phyloP scores from a whole-genome alignment of 2,329 filamentous ascomycete genomes.

The Aspergillus neotritici region DNA sequence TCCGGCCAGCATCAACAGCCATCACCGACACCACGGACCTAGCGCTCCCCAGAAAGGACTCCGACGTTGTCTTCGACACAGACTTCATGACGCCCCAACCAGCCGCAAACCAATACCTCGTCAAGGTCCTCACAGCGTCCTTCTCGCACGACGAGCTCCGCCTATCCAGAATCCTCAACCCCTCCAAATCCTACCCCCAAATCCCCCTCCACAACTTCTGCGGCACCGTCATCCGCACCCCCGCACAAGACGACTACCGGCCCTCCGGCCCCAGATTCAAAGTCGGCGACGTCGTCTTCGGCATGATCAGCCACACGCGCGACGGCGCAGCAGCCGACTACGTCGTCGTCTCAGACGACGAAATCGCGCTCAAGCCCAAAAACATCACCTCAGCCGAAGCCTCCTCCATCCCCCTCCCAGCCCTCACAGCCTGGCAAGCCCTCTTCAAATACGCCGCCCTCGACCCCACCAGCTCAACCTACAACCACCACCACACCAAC shows the following conservation, averaged over 20 bases:
- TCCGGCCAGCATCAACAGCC: constrained; percentile 21
- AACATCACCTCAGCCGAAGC: constrained; percentile 33
- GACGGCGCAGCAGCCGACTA: constrained; percentile 42
- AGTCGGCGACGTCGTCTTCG: constrained; percentile 38
- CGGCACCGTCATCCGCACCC: constrained; percentile 35
- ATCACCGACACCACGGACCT: constrained; percentile 7
- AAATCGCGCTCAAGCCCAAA: constrained; percentile 35
- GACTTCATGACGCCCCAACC: constrained; percentile 34
- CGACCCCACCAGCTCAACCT: constrained; percentile 17
- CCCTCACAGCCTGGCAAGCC: constrained; percentile 40
- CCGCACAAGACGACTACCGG: constrained; percentile 25
- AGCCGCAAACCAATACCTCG: constrained; percentile 34
- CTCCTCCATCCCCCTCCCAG: constrained; percentile 34
- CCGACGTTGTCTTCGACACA: constrained; percentile 29
- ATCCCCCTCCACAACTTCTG: constrained; percentile 40
- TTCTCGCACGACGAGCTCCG: constrained; percentile 36
- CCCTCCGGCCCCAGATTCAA: constrained; percentile 33
- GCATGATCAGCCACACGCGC: constrained; percentile 31
- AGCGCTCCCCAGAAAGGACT: constrained; percentile 17
- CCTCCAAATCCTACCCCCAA: constrained; percentile 24
- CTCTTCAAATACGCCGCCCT: constrained; percentile 34
- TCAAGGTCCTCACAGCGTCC: constrained; percentile 37
- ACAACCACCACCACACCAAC: constrained; percentile 10
- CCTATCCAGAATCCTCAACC: constrained; percentile 21
- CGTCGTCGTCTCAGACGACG: constrained; percentile 32